Percentiles rank a stretch among this genome's conserved stretches.
These are phyloP conservation scores for Saccharum officinarum DNA, from an alignment of 176 grass and related monocot species.

Conservation along the genomic window DNA sequence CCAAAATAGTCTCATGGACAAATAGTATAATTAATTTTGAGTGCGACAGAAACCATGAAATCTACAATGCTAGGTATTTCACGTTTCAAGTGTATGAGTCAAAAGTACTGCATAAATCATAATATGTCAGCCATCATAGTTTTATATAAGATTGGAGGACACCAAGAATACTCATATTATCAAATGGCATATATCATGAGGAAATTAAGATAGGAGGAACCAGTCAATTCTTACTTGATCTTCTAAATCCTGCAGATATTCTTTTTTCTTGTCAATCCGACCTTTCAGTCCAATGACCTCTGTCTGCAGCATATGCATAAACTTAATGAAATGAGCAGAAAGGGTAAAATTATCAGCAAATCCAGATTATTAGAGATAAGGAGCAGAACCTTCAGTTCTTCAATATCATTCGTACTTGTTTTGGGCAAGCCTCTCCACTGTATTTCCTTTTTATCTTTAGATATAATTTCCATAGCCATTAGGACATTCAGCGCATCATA, in stretches of 20 bases:
- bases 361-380: slow-evolving; percentile 13
- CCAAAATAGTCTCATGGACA: neutral
- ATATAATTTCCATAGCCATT: slow-evolving; percentile 96
- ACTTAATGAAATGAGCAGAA: neutral
- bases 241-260: slow-evolving; percentile 87
- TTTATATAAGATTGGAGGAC: neutral
- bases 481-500: slow-evolving; percentile 94
- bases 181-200: no score
- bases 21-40: neutral
- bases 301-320: slow-evolving; percentile 44
- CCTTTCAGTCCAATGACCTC: slow-evolving; percentile 34
- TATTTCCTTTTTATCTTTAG: slow-evolving; percentile 99
- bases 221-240: slow-evolving; percentile 51
- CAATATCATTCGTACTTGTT: slow-evolving; percentile 75
- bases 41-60: neutral
- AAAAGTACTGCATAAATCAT: neutral
- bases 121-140: neutral
- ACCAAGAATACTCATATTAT: neutral
- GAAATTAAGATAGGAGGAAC: no score
- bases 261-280: slow-evolving; percentile 76
- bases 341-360: slow-evolving; percentile 12
- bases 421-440: slow-evolving; percentile 94
- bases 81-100: neutral
- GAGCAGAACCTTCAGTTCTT: slow-evolving; percentile 74
- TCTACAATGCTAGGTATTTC: neutral